These are phyloP conservation scores for Botrytis sinoallii DNA, from an alignment of 2,329 filamentous ascomycete species.

Conservation along the genomic window DNA sequence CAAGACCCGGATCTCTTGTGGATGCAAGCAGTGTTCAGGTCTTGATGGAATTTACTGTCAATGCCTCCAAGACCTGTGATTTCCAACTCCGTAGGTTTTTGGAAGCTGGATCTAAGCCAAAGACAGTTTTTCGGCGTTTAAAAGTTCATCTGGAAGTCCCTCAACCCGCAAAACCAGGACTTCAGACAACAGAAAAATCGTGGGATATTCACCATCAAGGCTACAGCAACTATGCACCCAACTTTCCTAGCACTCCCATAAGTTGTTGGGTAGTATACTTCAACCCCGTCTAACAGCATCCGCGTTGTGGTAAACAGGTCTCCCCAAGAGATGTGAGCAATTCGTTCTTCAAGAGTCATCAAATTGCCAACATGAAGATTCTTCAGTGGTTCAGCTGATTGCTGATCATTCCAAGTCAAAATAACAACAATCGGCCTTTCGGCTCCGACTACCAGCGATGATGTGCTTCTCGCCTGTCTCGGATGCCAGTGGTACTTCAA, in stretches of 20 bases:
- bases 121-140: background rate
- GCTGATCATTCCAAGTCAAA: background rate
- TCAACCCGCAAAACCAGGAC: background rate
- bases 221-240: background rate
- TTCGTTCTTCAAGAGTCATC: background rate
- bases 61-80: background rate
- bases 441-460: background rate
- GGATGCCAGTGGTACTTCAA: background rate
- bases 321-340: background rate
- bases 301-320: background rate
- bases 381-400: background rate
- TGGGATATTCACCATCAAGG: background rate
- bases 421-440: background rate
- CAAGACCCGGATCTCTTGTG: background rate
- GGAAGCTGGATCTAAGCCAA: background rate
- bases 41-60: background rate
- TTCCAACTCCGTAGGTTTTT: background rate
- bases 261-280: background rate
- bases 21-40: background rate
- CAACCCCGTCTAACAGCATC: background rate
- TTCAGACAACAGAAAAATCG: background rate
- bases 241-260: background rate
- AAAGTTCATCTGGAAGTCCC: background rate
- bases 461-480: background rate
- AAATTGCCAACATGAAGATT: background rate